Evolutionary conservation across 768 basidiomycete genomes (phyloP), one percentile per base, ranked within the genome.

Genomic region (Agrocybe chaxingu): DNA sequence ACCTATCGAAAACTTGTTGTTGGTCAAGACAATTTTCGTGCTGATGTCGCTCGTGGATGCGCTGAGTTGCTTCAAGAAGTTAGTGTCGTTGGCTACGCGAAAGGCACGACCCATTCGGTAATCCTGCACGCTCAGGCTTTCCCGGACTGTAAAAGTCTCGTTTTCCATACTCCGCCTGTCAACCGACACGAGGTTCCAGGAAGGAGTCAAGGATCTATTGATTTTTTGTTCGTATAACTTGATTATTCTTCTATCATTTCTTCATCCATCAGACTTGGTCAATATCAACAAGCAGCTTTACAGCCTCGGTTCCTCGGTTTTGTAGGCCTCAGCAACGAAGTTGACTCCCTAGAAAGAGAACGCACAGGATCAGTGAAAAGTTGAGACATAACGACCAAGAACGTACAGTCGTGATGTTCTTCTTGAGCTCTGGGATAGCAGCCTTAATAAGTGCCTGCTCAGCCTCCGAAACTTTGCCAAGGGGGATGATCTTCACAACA

Each of bases 381-480:
- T 24, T 31, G 8, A 12, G 16, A 16, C 16, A 47, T 7, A 19
- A 42, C 18, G 24, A 32, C 40, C 9, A 19, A 16, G 31, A 41
- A 70, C 76, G 39, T 52, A 85, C 87, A 58, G 80, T 89, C 45
- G 79, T 69, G 60, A 96, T 93, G 72, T 84, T 93, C 47, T 62
- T 74, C 44, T 64, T 60, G 32, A 96, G 78, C 66, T 98, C 95
- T 9, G 89, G 85, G 48, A 98, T 64, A 36, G 89, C 91, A 59
- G 86, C 87, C 57, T 79, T 71, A 65, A 99, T 66, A 49, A 98
- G 84, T n/a, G 61, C 70, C 60, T 82, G 67, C 77, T 99, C 96
- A 47, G 72, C 79, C 1, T 77, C 75, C 2, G 84, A 82, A 61
- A 95, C 70, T 42, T 75, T 74, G 3, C 95, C 96, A 37, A 98